phyloP scores from a whole-genome alignment of 1,284 basidiomycete genomes.

The Pterulicium gracile region DNA sequence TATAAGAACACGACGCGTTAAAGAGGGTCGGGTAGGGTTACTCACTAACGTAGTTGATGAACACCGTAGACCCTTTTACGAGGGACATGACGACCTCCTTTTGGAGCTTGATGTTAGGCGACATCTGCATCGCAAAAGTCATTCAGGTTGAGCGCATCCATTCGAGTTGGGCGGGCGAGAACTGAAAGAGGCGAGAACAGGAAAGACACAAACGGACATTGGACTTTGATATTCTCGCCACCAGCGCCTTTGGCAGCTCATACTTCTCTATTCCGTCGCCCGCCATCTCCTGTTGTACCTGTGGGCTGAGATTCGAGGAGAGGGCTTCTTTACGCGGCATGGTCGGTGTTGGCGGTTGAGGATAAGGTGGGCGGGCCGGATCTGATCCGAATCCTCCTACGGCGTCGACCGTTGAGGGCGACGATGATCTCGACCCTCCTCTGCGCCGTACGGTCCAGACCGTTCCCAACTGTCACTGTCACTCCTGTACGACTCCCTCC shows the following conservation, averaged over 20 bases:
- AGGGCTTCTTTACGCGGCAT: conserved; percentile 57
- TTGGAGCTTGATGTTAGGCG: conserved; percentile 76
- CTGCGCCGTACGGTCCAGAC: too few species aligned
- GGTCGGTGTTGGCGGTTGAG: conserved; percentile 1
- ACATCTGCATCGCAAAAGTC: conserved; percentile 44
- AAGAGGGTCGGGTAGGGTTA: neutral
- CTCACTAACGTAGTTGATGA: conserved; percentile 84
- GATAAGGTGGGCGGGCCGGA: conserved; percentile 7
- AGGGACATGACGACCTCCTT: conserved; percentile 79
- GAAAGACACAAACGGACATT: conserved; percentile 20
- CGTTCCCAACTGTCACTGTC: too few species aligned
- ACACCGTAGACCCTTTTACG: conserved; percentile 80
- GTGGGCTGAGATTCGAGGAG: conserved; percentile 44
- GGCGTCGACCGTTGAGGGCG: too few species aligned
- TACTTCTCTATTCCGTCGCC: conserved; percentile 79
- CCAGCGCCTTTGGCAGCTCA: conserved; percentile 73
- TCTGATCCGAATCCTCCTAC: too few species aligned
- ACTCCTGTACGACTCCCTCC: too few species aligned
- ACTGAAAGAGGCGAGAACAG: neutral
- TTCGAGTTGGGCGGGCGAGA: too few species aligned
- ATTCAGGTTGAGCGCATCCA: too few species aligned
- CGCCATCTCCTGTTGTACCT: conserved; percentile 64
- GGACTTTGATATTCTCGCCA: conserved; percentile 77
- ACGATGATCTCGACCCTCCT: too few species aligned
- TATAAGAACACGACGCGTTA: conserved; percentile 7